Evolutionary conservation across 2,329 filamentous ascomycete species (phyloP), one percentile per base, ranked within the genome.

Genomic region (Colletotrichum sp.): DNA sequence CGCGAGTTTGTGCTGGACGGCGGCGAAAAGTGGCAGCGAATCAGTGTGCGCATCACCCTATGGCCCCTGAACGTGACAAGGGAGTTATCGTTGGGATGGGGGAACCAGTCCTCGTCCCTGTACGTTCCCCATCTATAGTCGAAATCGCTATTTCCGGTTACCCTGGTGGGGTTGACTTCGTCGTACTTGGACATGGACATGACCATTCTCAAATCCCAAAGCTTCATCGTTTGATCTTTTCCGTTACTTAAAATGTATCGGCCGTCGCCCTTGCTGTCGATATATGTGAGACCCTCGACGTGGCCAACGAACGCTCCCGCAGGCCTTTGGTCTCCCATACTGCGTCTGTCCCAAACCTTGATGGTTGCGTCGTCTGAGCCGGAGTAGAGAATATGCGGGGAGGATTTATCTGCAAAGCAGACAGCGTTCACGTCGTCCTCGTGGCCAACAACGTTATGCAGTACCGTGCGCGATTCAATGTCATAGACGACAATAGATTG

Each of bases 211-310:
- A 98, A 83, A 83, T 99, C 97, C 97, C 97, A 99, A 0, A 99
- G 89, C 85, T 98, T 98, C 92, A 98, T 98, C 56, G 93, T 96
- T 84, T 98, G 97, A 82, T 99, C 97, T 82, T 98, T 99, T 77
- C 93, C 95, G 80, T 99, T 99, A 78, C 94, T 96, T 30, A 99
- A 91, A 10, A 98, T 94, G 83, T 98, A 98, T 72, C 92, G 88
- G 6, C 92, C 92, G 81, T 94, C 92, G 67, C 91, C 91, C 80
- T 94, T 94, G 83, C 90, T 93, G 83, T 94, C 92, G 71, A 94
- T 89, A 80, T 94, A 94, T 0, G 92, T 94, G 66, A 94, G 80
- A 4, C 92, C 92, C 81, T 94, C 91, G 69, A 91, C 88, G 79
- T 94, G 92, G 4, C 92, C 92, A 28, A 93, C 88, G 77, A 94